Evolutionary conservation across 257 asterid species (phyloP).

Genomic region (Plectranthus barbatus): DNA sequence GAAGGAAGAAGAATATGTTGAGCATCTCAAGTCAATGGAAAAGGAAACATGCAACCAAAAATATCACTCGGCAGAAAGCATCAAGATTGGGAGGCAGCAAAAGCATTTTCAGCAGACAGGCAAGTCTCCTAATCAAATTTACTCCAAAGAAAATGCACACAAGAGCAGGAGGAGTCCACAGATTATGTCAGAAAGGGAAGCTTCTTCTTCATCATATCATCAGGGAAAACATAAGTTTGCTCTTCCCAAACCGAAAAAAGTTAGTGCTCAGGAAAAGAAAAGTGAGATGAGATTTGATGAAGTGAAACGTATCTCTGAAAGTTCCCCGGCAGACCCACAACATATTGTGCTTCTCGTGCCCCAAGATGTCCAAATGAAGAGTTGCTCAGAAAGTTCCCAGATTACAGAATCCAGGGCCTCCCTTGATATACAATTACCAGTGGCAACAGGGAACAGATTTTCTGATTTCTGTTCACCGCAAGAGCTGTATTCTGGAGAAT

Average conservation of each 20-base stretch:
- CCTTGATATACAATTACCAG: constrained; percentile 34
- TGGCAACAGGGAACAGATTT: constrained; percentile 24
- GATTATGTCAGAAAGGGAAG: constrained; percentile 21
- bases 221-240: constrained; percentile 17
- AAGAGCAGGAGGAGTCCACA: constrained; percentile 26
- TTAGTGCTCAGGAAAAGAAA: constrained; percentile 18
- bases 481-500: constrained; percentile 33
- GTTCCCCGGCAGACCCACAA: constrained; percentile 28
- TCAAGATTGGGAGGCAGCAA: constrained; percentile 30
- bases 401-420: constrained; percentile 37
- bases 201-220: constrained; percentile 17
- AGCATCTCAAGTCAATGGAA: constrained; percentile 24
- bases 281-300: constrained; percentile 21
- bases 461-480: constrained; percentile 42
- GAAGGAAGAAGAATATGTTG: constrained; percentile 25
- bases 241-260: constrained; percentile 20
- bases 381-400: constrained; percentile 34
- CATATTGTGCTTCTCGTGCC: constrained; percentile 38
- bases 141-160: constrained; percentile 20
- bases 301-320: constrained; percentile 18
- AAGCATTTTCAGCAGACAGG: constrained; percentile 22
- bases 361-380: constrained; percentile 26
- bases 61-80: constrained; percentile 22
- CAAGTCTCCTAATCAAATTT: constrained; percentile 18
- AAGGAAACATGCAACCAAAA: constrained; percentile 29